phyloP scores from a whole-genome alignment of 352 stramenopile genomes.

The Phytophthora cactorum region DNA sequence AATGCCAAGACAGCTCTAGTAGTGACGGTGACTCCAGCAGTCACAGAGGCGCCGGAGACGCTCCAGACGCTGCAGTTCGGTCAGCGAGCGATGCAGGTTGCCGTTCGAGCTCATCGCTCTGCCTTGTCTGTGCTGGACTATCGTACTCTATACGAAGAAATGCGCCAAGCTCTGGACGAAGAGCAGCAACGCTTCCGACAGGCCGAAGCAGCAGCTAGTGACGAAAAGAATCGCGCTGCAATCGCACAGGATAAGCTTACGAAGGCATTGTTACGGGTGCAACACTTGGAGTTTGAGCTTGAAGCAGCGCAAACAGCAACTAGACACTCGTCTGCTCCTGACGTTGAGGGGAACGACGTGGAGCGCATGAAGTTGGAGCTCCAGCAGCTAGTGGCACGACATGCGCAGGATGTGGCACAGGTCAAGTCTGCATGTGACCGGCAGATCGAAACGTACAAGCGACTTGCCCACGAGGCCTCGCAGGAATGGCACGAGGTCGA shows the following conservation, averaged over 20 bases:
- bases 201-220: constrained; percentile 27
- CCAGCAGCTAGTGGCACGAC: constrained; percentile 42
- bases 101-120: constrained; percentile 65
- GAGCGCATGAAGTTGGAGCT: constrained; percentile 38
- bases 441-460: constrained; percentile 70
- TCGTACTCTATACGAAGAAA: constrained; percentile 65
- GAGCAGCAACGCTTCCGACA: constrained; percentile 34
- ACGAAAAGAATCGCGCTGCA: constrained; percentile 23
- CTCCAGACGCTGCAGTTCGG: constrained; percentile 78
- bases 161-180: constrained; percentile 58
- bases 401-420: constrained; percentile 48
- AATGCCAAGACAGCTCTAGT: constrained; percentile 80
- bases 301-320: constrained; percentile 43
- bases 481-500: constrained; percentile 81
- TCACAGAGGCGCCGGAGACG: constrained; percentile 60
- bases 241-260: constrained; percentile 53
- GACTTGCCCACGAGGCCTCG: constrained; percentile 59
- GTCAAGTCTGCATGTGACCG: constrained; percentile 62
- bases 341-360: constrained; percentile 5
- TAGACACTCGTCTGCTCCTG: constrained; percentile 7
- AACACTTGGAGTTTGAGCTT: constrained; percentile 71
- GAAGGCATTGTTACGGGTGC: constrained; percentile 61
- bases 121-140: constrained; percentile 75
- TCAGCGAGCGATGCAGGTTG: constrained; percentile 73
- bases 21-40: constrained; percentile 57